phyloP scores from a whole-genome alignment of 805 yeast genomes.

The Lachancea thermotolerans region DNA sequence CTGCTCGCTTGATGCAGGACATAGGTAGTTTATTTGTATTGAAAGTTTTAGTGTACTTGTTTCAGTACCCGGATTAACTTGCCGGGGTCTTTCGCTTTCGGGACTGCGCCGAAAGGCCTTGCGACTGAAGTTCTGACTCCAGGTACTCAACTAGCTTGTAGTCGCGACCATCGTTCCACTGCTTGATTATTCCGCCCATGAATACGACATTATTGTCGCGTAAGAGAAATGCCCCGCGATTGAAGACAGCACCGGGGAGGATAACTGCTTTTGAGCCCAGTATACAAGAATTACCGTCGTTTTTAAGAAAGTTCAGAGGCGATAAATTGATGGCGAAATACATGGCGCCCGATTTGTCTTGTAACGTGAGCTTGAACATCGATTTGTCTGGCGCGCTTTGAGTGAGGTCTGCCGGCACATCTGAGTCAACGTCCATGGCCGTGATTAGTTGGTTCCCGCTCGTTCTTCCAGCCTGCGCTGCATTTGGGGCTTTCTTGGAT shows the following conservation, averaged over 20 bases:
- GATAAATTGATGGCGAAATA: conserved; percentile 55
- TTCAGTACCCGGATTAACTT: neutral
- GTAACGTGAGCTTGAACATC: conserved; percentile 50
- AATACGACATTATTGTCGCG: conserved; percentile 26
- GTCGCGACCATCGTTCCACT: conserved; percentile 34
- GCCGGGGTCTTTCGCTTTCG: conserved; percentile 5
- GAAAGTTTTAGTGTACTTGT: neutral
- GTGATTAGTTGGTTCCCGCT: conserved; percentile 2
- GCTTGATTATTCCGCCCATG: conserved; percentile 35
- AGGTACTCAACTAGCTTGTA: conserved; percentile 28
- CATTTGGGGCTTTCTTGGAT: conserved; percentile 12
- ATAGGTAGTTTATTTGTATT: neutral
- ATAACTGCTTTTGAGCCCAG: conserved; percentile 56
- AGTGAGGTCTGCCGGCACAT: conserved; percentile 2
- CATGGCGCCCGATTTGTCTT: conserved; percentile 44
- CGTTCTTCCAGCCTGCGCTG: neutral
- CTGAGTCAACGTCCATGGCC: conserved; percentile 7
- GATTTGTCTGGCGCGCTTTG: conserved; percentile 1
- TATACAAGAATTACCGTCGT: conserved; percentile 34
- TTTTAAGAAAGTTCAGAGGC: conserved; percentile 42
- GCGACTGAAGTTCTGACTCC: conserved; percentile 21
- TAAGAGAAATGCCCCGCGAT: conserved; percentile 40
- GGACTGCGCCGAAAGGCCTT: neutral
- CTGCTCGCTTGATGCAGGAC: conserved; percentile 27
- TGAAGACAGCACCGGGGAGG: conserved; percentile 39